These are phyloP conservation scores for Plasmodium inui DNA, from an alignment of 169 alveolate species.

Conservation along the genomic window DNA sequence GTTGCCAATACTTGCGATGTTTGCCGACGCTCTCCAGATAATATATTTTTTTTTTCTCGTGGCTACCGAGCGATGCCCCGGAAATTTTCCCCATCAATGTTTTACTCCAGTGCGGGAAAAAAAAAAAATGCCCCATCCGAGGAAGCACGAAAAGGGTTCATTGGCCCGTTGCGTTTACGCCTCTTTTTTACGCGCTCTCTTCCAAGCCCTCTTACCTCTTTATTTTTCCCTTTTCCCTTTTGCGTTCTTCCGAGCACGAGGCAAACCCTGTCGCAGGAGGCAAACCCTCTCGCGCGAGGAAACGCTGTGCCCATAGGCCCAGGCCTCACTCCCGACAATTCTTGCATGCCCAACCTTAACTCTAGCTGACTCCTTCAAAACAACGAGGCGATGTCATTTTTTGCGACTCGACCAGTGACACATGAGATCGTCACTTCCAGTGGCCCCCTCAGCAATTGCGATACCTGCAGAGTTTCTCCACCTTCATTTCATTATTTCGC, in stretches of 20 bases:
- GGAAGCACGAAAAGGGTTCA: background rate
- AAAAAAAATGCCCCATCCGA: background rate
- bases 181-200: background rate
- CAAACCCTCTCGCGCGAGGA: no score
- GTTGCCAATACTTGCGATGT: background rate
- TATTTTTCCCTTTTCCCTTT: background rate
- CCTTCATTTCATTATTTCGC: background rate
- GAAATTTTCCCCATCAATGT: background rate
- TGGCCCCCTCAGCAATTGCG: background rate
- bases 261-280: background rate
- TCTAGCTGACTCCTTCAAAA: background rate
- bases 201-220: background rate
- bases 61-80: background rate
- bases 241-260: background rate
- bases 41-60: background rate
- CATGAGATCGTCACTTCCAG: background rate
- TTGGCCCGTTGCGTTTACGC: background rate
- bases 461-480: background rate
- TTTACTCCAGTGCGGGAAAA: background rate
- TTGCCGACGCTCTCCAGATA: no score
- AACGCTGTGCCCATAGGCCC: background rate
- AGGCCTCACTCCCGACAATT: background rate
- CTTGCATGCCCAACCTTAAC: background rate
- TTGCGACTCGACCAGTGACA: background rate
- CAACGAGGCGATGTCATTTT: background rate